phyloP scores from a whole-genome alignment of 2,329 filamentous ascomycete genomes.

The Aureobasidium pullulans region DNA sequence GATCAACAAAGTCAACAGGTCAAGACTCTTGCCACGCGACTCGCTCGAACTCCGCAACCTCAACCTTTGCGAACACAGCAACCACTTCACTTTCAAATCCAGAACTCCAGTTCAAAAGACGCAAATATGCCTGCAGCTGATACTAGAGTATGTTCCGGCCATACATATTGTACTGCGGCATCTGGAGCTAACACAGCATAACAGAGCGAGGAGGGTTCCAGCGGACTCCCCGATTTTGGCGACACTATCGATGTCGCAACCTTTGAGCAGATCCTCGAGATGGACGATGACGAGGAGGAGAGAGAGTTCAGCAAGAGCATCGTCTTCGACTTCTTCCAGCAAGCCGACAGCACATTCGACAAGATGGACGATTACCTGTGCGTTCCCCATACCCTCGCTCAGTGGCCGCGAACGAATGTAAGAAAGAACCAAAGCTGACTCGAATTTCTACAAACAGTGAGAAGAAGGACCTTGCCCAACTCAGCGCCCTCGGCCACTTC shows the following conservation, averaged over 20 bases:
- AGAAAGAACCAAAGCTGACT: neutral
- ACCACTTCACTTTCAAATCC: neutral
- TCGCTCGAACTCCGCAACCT: neutral
- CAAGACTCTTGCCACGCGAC: neutral
- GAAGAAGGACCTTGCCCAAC: conserved; percentile 59
- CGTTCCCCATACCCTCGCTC: conserved; percentile 33
- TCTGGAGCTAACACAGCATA: neutral
- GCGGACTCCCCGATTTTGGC: conserved; percentile 55
- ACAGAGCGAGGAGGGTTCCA: conserved; percentile 41
- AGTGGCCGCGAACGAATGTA: neutral
- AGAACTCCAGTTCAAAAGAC: neutral
- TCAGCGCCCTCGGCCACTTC: conserved; percentile 87
- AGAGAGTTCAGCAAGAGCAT: conserved; percentile 84
- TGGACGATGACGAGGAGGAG: conserved; percentile 86
- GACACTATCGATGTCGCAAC: conserved; percentile 72
- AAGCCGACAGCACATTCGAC: conserved; percentile 76
- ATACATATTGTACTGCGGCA: neutral
- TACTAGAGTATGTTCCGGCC: conserved; percentile 12
- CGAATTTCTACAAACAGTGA: conserved; percentile 41
- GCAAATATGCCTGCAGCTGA: conserved; percentile 13
- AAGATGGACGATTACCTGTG: conserved; percentile 82
- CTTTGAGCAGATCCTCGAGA: conserved; percentile 94
- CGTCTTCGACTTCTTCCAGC: conserved; percentile 86
- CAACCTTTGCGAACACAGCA: neutral
- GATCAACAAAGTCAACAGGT: neutral